phyloP scores from a whole-genome alignment of 148 eudicot species.

The Rhododendron simsii region DNA sequence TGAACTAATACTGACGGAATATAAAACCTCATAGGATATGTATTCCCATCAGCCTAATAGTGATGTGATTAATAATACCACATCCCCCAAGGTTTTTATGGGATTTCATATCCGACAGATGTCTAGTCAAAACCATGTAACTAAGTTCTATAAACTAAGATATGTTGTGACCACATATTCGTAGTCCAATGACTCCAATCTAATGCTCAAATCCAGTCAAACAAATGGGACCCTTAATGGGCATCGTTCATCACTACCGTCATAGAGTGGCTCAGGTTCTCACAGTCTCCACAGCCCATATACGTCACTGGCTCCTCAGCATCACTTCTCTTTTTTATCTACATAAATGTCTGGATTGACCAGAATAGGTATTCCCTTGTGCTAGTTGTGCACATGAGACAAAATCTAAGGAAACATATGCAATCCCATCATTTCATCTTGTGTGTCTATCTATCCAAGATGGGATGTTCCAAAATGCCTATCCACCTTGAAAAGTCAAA shows the following conservation, averaged over 20 bases:
- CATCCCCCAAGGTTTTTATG: not conserved
- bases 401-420: not conserved
- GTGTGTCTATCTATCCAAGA: not conserved
- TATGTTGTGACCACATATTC: not conserved
- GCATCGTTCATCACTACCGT: constrained; percentile 38
- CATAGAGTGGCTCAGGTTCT: constrained; percentile 78
- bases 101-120: not conserved
- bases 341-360: not conserved
- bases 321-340: constrained; percentile 83
- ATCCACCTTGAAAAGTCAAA: not conserved
- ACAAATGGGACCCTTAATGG: not conserved
- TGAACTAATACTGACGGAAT: not conserved
- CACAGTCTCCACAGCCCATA: constrained; percentile 94
- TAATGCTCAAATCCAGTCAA: not conserved
- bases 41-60: not conserved
- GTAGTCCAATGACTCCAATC: not conserved
- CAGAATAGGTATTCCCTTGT: not conserved
- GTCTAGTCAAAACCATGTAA: not conserved
- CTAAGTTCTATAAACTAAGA: not conserved
- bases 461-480: not conserved
- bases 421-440: not conserved
- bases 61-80: not conserved
- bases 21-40: not conserved
- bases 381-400: not conserved
- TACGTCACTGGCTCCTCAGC: constrained; percentile 87